A percentile compares a stretch with the other conserved stretches of the same genome.
phyloP scores from a whole-genome alignment of 2,329 filamentous ascomycete species.

The Leptographium galeiforme region DNA sequence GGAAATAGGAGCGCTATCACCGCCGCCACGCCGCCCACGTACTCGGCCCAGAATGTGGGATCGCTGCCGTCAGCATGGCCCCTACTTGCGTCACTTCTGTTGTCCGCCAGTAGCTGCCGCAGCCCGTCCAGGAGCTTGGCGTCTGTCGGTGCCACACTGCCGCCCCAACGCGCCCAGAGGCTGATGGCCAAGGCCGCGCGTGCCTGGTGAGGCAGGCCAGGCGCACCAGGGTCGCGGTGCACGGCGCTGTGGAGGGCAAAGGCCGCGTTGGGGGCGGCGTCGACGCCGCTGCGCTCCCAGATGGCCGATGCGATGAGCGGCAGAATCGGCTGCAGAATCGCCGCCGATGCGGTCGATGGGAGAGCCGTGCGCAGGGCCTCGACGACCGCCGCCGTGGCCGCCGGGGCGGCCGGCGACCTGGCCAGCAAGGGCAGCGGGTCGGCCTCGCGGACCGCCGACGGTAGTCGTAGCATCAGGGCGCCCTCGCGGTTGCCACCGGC shows the following conservation, averaged over 20 bases:
- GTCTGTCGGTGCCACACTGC: slow-evolving; percentile 38
- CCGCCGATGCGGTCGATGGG: slow-evolving; percentile 16
- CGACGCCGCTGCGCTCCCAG: slow-evolving; percentile 35
- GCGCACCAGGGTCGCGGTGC: slow-evolving; percentile 51
- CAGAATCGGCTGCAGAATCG: not conserved
- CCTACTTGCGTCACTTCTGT: not conserved
- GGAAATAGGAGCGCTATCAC: slow-evolving; percentile 29
- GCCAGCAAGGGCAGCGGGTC: slow-evolving; percentile 43
- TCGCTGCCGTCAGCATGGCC: slow-evolving; percentile 11
- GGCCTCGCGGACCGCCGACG: slow-evolving; percentile 41
- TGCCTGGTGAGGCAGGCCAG: slow-evolving; percentile 60
- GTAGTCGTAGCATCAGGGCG: slow-evolving; percentile 59
- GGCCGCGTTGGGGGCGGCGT: slow-evolving; percentile 43
- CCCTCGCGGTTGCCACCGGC: slow-evolving; percentile 77
- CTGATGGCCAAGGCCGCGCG: slow-evolving; percentile 59
- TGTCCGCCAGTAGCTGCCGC: slow-evolving; percentile 24
- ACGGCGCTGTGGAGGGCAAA: slow-evolving; percentile 62
- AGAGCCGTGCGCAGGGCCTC: slow-evolving; percentile 26
- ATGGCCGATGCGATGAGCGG: slow-evolving; percentile 34
- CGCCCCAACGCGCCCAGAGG: slow-evolving; percentile 62
- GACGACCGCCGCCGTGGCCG: slow-evolving; percentile 19
- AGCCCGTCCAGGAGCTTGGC: slow-evolving; percentile 27
- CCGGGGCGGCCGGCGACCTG: not conserved
- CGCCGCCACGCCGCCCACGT: slow-evolving; percentile 34
- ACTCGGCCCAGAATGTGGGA: slow-evolving; percentile 39